A percentile compares a stretch with the other conserved stretches of the same genome.
Evolutionary conservation across 148 eudicot species (phyloP).

Genomic region (Cornus controversa): DNA sequence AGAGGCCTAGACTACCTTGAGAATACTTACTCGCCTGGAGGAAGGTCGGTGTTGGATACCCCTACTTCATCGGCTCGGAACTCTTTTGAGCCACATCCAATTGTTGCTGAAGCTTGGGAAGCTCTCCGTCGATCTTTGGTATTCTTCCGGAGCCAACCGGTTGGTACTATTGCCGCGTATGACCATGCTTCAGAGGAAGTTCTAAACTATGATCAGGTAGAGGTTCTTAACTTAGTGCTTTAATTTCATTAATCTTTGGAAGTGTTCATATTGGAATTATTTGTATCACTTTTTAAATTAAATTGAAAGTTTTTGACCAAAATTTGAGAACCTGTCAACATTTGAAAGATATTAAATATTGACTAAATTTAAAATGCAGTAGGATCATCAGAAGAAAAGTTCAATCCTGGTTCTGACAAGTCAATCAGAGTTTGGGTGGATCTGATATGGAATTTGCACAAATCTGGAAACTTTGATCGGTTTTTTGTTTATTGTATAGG

Average conservation of each 20-base stretch:
- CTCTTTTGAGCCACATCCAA: constrained; percentile 97
- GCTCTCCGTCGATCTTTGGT: constrained; percentile 89
- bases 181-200: constrained; percentile 98
- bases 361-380: neutral
- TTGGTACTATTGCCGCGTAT: constrained; percentile 91
- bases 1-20: constrained; percentile 80
- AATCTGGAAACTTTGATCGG: neutral
- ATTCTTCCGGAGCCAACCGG: constrained; percentile 79
- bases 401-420: neutral
- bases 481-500: constrained; percentile 41
- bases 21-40: constrained; percentile 74
- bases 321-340: neutral
- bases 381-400: neutral
- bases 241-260: neutral
- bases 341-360: neutral
- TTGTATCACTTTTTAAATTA: neutral
- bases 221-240: neutral
- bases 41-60: constrained; percentile 73
- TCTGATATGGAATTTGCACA: neutral
- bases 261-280: constrained; percentile 1
- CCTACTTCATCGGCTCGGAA: constrained; percentile 89
- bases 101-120: constrained; percentile 99
- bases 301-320: neutral
- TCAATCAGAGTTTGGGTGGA: neutral
- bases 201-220: constrained; percentile 95